These are phyloP conservation scores for Zelopaecilomyces penicillatus DNA, from an alignment of 2,329 filamentous ascomycete genomes.

Conservation along the genomic window DNA sequence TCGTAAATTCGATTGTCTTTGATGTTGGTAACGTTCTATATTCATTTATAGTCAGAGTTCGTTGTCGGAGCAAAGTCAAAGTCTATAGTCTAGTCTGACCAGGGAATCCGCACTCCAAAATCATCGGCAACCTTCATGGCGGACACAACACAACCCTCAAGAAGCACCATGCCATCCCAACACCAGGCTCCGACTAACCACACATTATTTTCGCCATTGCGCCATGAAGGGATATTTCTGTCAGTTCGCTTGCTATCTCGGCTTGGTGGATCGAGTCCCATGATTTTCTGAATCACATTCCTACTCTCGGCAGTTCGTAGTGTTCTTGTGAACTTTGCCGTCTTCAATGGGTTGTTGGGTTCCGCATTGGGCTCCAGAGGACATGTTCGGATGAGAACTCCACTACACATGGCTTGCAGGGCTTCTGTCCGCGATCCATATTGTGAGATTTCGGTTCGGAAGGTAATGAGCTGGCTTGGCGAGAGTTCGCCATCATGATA, in stretches of 20 bases:
- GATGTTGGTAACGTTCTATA: no score
- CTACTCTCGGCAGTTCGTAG: conserved; percentile 41
- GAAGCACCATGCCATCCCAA: conserved; percentile 55
- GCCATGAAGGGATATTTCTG: conserved; percentile 27
- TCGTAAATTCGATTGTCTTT: no score
- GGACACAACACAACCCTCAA: conserved; percentile 53
- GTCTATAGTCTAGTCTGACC: conserved; percentile 10
- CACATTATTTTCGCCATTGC: conserved; percentile 44
- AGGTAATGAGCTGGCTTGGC: conserved; percentile 24
- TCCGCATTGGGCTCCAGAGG: conserved; percentile 32
- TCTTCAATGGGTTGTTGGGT: conserved; percentile 31
- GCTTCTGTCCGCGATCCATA: conserved; percentile 36
- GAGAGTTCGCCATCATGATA: conserved; percentile 18
- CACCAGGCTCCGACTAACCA: conserved; percentile 54
- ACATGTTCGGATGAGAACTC: conserved; percentile 44
- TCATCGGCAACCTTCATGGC: conserved; percentile 47
- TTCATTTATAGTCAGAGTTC: no score
- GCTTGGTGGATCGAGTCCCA: conserved; percentile 16
- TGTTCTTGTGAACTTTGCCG: conserved; percentile 43
- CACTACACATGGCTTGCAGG: conserved; percentile 41
- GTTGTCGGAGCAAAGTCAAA: no score
- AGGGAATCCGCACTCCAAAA: conserved; percentile 39
- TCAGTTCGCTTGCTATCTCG: no score
- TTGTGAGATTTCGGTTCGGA: conserved; percentile 26
- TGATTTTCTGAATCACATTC: conserved; percentile 37